Conservation (phyloP, 1,284 basidiomycete species). For the Apiotrichum gamsii region DNA sequence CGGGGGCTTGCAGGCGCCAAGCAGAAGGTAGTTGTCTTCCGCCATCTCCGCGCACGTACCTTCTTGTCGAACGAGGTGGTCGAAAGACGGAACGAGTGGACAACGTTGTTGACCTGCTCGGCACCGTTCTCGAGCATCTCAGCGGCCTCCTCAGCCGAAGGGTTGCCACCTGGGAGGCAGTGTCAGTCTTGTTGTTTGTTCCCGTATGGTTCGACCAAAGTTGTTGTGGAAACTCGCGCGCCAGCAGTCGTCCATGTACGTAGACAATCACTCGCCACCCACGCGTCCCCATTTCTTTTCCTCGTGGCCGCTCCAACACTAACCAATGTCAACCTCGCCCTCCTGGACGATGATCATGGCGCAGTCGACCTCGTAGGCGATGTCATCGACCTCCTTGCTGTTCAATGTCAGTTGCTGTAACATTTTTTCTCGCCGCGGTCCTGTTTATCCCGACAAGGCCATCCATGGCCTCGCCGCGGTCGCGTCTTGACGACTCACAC, state of each 20-base stretch:
- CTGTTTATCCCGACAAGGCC: too few species aligned
- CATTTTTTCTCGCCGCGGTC: too few species aligned
- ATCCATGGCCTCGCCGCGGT: too few species aligned
- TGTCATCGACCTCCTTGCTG: slow-evolving; percentile 75
- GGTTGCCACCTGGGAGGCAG: slow-evolving; percentile 86
- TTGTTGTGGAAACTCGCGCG: background rate
- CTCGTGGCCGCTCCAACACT: slow-evolving; percentile 32
- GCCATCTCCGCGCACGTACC: too few species aligned
- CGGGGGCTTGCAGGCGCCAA: too few species aligned
- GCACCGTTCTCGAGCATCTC: slow-evolving; percentile 79
- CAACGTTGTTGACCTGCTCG: slow-evolving; percentile 78
- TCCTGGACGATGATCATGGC: slow-evolving; percentile 65
- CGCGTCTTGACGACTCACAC: slow-evolving; percentile 54
- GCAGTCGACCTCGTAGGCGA: slow-evolving; percentile 89
- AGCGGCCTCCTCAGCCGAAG: slow-evolving; percentile 80
- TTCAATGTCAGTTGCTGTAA: background rate
- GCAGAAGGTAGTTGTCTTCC: too few species aligned
- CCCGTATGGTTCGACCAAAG: too few species aligned
- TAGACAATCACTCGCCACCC: too few species aligned
- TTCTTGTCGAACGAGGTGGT: slow-evolving; percentile 88
- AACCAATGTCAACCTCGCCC: slow-evolving; percentile 88
- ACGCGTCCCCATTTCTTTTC: too few species aligned
- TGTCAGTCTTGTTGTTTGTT: too few species aligned
- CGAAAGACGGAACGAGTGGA: slow-evolving; percentile 87
- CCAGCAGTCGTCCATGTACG: slow-evolving; percentile 71